phyloP scores from a whole-genome alignment of 2,329 filamentous ascomycete species.

The Aspergillus quadricinctus region DNA sequence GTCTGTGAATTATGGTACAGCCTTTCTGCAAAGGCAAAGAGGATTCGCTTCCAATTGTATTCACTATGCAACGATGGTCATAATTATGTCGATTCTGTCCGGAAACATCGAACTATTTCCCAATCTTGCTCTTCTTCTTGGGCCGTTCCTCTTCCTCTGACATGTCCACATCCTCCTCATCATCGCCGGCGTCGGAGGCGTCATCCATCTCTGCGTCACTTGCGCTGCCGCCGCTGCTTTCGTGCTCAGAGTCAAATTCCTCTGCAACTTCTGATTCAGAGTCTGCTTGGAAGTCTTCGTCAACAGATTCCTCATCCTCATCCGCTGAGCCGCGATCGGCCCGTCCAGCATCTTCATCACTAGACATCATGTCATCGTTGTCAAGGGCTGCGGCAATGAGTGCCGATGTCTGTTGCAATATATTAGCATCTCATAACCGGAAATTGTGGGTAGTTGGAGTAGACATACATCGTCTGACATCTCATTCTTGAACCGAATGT shows the following conservation, averaged over 20 bases:
- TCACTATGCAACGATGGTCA: conserved; percentile 13
- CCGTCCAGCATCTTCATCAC: conserved; percentile 70
- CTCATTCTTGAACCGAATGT: conserved; percentile 94
- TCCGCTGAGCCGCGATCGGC: conserved; percentile 86
- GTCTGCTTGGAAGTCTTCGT: conserved; percentile 92
- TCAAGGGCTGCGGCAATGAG: conserved; percentile 76
- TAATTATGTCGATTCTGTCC: background rate
- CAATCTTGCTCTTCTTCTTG: conserved; percentile 60
- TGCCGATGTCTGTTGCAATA: conserved; percentile 44
- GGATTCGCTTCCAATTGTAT: background rate
- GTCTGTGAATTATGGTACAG: background rate
- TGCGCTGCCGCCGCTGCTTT: conserved; percentile 72
- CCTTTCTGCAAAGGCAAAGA: background rate
- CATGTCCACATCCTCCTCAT: conserved; percentile 33
- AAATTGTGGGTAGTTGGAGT: background rate
- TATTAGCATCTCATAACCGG: conserved; percentile 20
- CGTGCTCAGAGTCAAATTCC: conserved; percentile 88
- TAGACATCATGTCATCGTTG: conserved; percentile 75
- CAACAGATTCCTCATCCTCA: conserved; percentile 90
- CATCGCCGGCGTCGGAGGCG: conserved; percentile 36
- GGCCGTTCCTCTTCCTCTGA: conserved; percentile 51
- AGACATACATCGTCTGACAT: conserved; percentile 85
- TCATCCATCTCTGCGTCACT: conserved; percentile 59
- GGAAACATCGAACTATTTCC: conserved; percentile 24
- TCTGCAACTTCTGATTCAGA: conserved; percentile 94